A percentile compares a stretch with the other conserved stretches of the same genome.
These are phyloP conservation scores for Botrytis hyacinthi DNA, from an alignment of 2,329 filamentous ascomycete species.

Conservation along the genomic window DNA sequence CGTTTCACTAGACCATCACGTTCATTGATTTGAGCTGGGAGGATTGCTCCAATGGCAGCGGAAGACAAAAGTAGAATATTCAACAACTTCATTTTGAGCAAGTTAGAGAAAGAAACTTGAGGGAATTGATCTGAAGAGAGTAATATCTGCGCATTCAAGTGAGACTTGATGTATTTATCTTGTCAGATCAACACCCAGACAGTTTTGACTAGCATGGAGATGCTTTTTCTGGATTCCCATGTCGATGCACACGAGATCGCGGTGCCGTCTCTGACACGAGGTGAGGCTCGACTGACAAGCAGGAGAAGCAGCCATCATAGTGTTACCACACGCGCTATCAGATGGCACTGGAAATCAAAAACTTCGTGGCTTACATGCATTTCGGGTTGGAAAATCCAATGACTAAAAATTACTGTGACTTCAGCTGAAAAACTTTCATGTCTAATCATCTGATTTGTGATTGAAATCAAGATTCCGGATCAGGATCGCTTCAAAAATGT, in stretches of 20 bases:
- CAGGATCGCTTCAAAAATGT: not conserved
- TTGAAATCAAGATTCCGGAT: not conserved
- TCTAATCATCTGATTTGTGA: not conserved
- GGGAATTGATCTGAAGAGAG: slow-evolving; percentile 19
- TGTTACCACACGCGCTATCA: not conserved
- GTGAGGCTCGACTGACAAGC: slow-evolving; percentile 10
- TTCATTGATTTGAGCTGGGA: slow-evolving; percentile 6
- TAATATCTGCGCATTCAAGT: slow-evolving; percentile 7
- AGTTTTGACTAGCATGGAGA: not conserved
- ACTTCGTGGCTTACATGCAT: not conserved
- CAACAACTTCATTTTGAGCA: slow-evolving; percentile 21
- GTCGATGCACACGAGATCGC: slow-evolving; percentile 8
- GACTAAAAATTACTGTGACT: not conserved
- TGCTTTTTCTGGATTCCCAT: not conserved
- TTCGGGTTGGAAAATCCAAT: slow-evolving; percentile 1
- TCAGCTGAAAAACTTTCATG: slow-evolving; percentile 10
- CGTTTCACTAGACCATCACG: slow-evolving; percentile 10
- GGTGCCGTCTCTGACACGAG: slow-evolving; percentile 18
- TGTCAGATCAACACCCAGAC: not conserved
- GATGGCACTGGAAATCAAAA: not conserved
- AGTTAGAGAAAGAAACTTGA: slow-evolving; percentile 17
- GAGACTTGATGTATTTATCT: slow-evolving; percentile 20
- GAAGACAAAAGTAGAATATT: slow-evolving; percentile 19
- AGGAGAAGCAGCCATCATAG: not conserved
- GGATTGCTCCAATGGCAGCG: slow-evolving; percentile 1